Percentiles rank a stretch among this genome's conserved stretches.
Evolutionary conservation across 2,329 filamentous ascomycete species (phyloP).

Genomic region (Diaporthe capsici): DNA sequence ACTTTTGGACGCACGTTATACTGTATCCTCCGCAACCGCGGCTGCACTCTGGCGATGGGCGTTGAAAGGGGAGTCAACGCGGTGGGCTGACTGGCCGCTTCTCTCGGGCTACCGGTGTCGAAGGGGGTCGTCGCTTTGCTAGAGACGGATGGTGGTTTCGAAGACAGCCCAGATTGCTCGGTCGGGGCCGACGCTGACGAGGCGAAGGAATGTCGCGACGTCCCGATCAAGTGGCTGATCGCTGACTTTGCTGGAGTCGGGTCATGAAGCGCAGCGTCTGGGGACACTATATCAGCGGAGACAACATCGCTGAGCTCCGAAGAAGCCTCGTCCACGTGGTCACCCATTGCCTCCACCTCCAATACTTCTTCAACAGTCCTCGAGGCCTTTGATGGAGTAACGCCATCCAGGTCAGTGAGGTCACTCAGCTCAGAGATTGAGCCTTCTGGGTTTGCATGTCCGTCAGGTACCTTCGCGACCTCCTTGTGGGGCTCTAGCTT

Average conservation of each 20-base stretch:
- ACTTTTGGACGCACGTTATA: constrained; percentile 80
- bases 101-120: constrained; percentile 59
- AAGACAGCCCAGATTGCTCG: constrained; percentile 70
- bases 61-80: constrained; percentile 37
- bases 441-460: neutral
- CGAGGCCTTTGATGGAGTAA: neutral
- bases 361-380: neutral
- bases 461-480: neutral
- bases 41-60: constrained; percentile 43
- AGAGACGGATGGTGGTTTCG: constrained; percentile 66
- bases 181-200: constrained; percentile 68
- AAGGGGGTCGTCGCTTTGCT: constrained; percentile 76
- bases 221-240: constrained; percentile 41
- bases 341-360: neutral
- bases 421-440: constrained; percentile 5
- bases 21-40: constrained; percentile 52
- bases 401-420: constrained; percentile 2
- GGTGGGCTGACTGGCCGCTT: constrained; percentile 44
- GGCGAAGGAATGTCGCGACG: constrained; percentile 57
- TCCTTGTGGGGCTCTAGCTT: neutral
- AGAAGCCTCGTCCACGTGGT: constrained; percentile 27
- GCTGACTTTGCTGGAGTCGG: constrained; percentile 38
- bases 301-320: constrained; percentile 38
- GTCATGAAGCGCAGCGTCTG: constrained; percentile 22
- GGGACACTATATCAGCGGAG: constrained; percentile 15